Percentiles rank a stretch among this genome's conserved stretches.
These are phyloP conservation scores for Arthrinium puccinioides DNA, from an alignment of 2,329 filamentous ascomycete species.

Conservation along the genomic window DNA sequence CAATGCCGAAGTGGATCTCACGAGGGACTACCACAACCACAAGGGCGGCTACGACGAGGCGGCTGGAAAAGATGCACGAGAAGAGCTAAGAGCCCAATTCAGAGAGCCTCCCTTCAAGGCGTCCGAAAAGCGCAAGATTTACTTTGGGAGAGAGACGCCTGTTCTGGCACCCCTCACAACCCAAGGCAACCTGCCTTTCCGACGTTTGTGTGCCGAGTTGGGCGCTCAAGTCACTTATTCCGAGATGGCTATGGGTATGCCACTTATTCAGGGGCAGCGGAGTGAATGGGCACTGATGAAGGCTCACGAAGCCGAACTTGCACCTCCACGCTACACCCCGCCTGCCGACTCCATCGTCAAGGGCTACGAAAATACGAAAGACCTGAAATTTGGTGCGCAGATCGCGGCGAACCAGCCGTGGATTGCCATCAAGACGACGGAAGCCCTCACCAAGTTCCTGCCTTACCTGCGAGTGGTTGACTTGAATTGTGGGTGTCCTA, in stretches of 20 bases:
- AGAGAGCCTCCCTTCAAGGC: constrained; percentile 81
- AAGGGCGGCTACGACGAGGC: constrained; percentile 32
- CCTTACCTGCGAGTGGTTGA: constrained; percentile 87
- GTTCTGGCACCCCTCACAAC: constrained; percentile 92
- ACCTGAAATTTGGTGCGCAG: constrained; percentile 86
- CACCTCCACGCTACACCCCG: constrained; percentile 60
- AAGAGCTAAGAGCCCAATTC: constrained; percentile 73
- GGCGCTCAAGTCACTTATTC: constrained; percentile 94
- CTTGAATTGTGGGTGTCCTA: constrained; percentile 94
- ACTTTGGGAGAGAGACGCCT: constrained; percentile 91
- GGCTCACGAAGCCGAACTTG: constrained; percentile 76
- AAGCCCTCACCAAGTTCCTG: constrained; percentile 67
- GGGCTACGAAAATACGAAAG: constrained; percentile 74
- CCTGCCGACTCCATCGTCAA: constrained; percentile 50
- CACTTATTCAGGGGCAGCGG: constrained; percentile 82
- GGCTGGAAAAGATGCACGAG: constrained; percentile 23
- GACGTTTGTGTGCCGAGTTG: constrained; percentile 79
- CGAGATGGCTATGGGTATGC: constrained; percentile 93
- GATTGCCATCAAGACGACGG: constrained; percentile 81
- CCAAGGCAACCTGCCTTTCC: constrained; percentile 92
- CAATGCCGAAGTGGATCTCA: constrained; percentile 51
- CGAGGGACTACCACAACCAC: constrained; percentile 39
- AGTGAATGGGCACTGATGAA: constrained; percentile 93
- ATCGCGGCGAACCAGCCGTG: constrained; percentile 90
- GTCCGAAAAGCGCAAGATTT: constrained; percentile 88